Evolutionary conservation across 805 yeast genomes (phyloP), one percentile per base, ranked within the genome.

Genomic region (Yamadazyma scolyti): DNA sequence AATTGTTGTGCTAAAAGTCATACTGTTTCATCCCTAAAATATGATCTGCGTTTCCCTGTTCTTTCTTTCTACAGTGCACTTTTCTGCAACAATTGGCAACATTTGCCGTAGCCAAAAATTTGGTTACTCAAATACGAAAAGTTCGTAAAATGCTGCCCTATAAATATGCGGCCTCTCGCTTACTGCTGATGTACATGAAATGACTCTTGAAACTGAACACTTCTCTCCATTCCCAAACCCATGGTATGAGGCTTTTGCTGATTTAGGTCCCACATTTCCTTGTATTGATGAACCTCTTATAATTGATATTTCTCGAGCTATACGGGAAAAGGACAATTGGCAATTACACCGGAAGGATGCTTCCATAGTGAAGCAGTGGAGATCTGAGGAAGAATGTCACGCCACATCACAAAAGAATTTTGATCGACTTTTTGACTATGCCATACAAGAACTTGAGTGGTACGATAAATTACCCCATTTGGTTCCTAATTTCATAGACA

Each of bases 371-470:
- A 7, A 19, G 10, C 7, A 19, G 10, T 19, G 20, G 20, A 19
- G 10, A 19, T 9, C 7, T 8, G 20, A 19, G 10, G 20, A 8
- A 19, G 7, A 10, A 8, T 9, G 7, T 7, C 20, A 19, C 7
- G 7, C 9, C 7, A 7, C 9, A 10, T 39, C 38, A 16, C 40
- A 42, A 16, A 32, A 37, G 19, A 37, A 37, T 9, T 30, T 44
- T 18, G 46, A 50, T 15, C 48, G 36, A 9, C 24, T 56, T 7
- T 27, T 27, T 14, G 46, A 50, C 9, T 58, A 40, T 31, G 52
- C 48, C 3, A 28, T 59, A 22, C 36, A 31, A 20, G 67, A 61
- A 36, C 46, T 61, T 28, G 44, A 44, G 27, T 56, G 56, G 53
- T 53, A 44, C 25, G 54, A 48, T 14, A 21, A 24, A 8, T 20